Evolutionary conservation across 1,139 yeast genomes (phyloP).

Genomic region (Yamadazyma triangularis): DNA sequence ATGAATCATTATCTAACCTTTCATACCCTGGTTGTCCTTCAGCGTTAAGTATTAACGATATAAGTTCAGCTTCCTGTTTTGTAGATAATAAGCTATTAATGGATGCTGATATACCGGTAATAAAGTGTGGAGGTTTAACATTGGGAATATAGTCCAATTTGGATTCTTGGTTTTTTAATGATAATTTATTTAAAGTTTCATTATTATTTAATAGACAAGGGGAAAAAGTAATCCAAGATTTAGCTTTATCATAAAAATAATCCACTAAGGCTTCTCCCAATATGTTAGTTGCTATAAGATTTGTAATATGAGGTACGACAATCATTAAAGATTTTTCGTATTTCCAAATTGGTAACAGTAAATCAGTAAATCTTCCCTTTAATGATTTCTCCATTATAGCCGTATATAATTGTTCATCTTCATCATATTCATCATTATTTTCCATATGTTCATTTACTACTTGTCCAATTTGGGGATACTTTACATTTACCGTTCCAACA

Average conservation of each 20-base stretch:
- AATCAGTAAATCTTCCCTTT: constrained; percentile 19
- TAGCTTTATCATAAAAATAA: constrained; percentile 7
- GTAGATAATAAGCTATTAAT: constrained; percentile 25
- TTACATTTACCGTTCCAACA: constrained; percentile 20
- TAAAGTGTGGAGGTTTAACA: constrained; percentile 51
- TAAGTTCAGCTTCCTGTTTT: constrained; percentile 10
- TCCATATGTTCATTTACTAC: constrained; percentile 1
- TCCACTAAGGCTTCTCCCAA: constrained; percentile 21
- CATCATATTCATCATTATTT: constrained; percentile 40
- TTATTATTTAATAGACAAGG: constrained; percentile 32
- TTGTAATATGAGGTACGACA: constrained; percentile 30
- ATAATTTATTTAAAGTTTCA: constrained; percentile 23
- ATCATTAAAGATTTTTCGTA: constrained; percentile 13
- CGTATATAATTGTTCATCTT: constrained; percentile 51
- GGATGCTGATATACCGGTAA: constrained; percentile 50
- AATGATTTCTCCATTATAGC: constrained; percentile 22
- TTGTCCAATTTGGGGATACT: constrained; percentile 16
- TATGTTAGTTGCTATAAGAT: constrained; percentile 26
- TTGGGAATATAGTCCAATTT: constrained; percentile 20
- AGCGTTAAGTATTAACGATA: constrained; percentile 38
- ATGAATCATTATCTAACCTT: constrained; percentile 33
- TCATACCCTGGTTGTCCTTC: constrained; percentile 60
- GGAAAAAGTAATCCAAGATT: constrained; percentile 28
- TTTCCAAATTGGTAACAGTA: constrained; percentile 20
- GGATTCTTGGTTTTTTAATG: not conserved